Conservation (phyloP, 78 protist species). For the Polysphondylium violaceum region DNA sequence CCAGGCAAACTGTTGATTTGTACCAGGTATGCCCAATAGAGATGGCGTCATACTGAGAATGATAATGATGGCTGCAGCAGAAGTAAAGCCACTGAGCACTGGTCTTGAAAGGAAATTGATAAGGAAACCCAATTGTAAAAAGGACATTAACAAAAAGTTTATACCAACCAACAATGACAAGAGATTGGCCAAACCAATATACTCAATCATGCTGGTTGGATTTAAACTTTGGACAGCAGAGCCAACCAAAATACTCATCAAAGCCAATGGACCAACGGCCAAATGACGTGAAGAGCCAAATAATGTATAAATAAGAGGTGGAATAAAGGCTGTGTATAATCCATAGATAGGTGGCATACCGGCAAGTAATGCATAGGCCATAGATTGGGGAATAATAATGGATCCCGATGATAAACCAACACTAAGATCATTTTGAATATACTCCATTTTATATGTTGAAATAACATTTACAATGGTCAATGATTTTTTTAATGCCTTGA, state of each 20-base stretch:
- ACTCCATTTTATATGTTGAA: conserved; percentile 30
- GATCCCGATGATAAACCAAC: conserved; percentile 55
- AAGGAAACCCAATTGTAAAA: conserved; percentile 76
- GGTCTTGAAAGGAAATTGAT: conserved; percentile 77
- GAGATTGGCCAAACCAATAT: conserved; percentile 25
- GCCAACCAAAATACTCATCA: conserved; percentile 65
- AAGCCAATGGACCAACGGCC: conserved; percentile 60
- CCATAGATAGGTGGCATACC: conserved; percentile 81
- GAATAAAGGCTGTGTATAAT: conserved; percentile 46
- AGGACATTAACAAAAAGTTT: conserved; percentile 52
- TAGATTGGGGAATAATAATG: conserved; percentile 73
- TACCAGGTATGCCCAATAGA: conserved; percentile 3
- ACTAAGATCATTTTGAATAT: conserved; percentile 36
- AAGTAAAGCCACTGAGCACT: conserved; percentile 81
- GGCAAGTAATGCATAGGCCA: conserved; percentile 85
- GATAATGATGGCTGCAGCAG: conserved; percentile 78
- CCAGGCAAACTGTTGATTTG: conserved; percentile 33
- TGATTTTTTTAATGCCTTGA: not conserved
- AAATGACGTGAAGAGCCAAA: conserved; percentile 62
- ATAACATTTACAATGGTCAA: conserved; percentile 21
- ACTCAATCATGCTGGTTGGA: not conserved
- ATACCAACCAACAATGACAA: conserved; percentile 61
- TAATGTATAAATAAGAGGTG: conserved; percentile 41
- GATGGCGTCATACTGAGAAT: conserved; percentile 2
- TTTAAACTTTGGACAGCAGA: conserved; percentile 31